Conservation (phyloP, 2,329 filamentous ascomycete genomes). For the Aschersonia sp. region DNA sequence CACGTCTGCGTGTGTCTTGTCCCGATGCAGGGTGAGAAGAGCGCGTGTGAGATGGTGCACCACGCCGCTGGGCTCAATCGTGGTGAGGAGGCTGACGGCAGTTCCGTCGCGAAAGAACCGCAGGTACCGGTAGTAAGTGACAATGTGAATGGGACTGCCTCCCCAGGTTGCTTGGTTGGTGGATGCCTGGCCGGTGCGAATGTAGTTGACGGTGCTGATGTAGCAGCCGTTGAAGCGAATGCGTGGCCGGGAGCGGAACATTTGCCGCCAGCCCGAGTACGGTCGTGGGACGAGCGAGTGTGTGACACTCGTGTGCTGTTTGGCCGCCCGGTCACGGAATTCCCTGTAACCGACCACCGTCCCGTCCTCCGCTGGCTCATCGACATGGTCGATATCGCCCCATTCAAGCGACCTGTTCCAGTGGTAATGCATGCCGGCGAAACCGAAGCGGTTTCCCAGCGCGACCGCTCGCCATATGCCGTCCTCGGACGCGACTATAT, state of each 20-base stretch:
- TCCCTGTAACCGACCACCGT: conserved; percentile 21
- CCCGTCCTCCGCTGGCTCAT: conserved; percentile 12
- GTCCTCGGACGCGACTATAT: conserved; percentile 70
- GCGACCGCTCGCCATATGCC: conserved; percentile 72
- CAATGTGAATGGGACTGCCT: conserved; percentile 69
- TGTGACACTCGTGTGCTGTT: conserved; percentile 19
- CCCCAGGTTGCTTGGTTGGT: conserved; percentile 60
- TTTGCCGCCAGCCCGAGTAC: conserved; percentile 43
- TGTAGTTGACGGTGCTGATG: conserved; percentile 93
- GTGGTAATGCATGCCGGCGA: conserved; percentile 68
- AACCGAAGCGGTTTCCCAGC: conserved; percentile 57
- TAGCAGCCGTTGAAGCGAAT: conserved; percentile 93
- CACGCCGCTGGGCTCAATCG: conserved; percentile 69
- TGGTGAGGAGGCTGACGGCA: conserved; percentile 66
- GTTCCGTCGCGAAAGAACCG: conserved; percentile 88
- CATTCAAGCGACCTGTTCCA: conserved; percentile 50
- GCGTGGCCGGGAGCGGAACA: conserved; percentile 72
- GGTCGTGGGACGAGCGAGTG: conserved; percentile 23
- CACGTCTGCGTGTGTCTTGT: conserved; percentile 12
- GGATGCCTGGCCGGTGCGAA: conserved; percentile 62
- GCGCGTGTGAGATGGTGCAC: conserved; percentile 71
- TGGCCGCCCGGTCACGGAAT: conserved; percentile 12
- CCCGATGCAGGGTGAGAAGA: conserved; percentile 37
- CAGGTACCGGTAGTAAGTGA: conserved; percentile 95
- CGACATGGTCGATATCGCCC: conserved; percentile 24